phyloP scores from a whole-genome alignment of 2,329 filamentous ascomycete genomes.

The Ophiostoma pallidulum region DNA sequence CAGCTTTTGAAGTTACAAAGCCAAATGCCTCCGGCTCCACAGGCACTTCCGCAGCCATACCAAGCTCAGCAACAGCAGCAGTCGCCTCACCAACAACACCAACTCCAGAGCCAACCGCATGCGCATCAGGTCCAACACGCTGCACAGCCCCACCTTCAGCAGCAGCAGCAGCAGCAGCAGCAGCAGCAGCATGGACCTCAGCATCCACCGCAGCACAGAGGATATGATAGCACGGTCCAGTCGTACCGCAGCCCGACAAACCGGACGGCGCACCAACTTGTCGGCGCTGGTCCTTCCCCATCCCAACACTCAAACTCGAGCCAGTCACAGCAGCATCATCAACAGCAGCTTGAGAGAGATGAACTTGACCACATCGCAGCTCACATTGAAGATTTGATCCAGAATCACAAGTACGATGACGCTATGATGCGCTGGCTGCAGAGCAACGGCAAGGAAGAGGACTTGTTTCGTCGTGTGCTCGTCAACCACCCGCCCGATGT shows the following conservation, averaged over 20 bases:
- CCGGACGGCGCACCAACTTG: constrained; percentile 9
- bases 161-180: constrained; percentile 8
- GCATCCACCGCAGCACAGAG: constrained; percentile 12
- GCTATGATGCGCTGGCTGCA: constrained; percentile 61
- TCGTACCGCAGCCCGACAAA: constrained; percentile 10
- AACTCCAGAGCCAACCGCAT: constrained; percentile 13
- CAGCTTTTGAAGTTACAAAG: constrained; percentile 47
- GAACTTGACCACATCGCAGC: constrained; percentile 49
- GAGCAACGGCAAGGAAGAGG: constrained; percentile 45
- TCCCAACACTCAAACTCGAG: constrained; percentile 19
- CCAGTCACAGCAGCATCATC: constrained; percentile 17
- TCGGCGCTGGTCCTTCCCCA: constrained; percentile 10
- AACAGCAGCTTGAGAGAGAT: constrained; percentile 36
- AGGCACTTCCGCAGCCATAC: background rate
- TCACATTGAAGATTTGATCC: constrained; percentile 53
- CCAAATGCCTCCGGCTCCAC: constrained; percentile 6
- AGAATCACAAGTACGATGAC: constrained; percentile 50
- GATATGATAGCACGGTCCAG: constrained; percentile 3
- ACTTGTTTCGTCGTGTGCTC: constrained; percentile 51
- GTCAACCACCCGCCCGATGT: constrained; percentile 41
- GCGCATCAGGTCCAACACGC: constrained; percentile 12
- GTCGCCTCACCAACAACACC: constrained; percentile 17
- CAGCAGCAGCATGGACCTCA: constrained; percentile 13
- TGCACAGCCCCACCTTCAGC: constrained; percentile 11
- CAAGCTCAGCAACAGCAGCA: constrained; percentile 3